Evolutionary conservation across 495 filamentous ascomycete species (phyloP).

Genomic region (Aspergillus diversus): DNA sequence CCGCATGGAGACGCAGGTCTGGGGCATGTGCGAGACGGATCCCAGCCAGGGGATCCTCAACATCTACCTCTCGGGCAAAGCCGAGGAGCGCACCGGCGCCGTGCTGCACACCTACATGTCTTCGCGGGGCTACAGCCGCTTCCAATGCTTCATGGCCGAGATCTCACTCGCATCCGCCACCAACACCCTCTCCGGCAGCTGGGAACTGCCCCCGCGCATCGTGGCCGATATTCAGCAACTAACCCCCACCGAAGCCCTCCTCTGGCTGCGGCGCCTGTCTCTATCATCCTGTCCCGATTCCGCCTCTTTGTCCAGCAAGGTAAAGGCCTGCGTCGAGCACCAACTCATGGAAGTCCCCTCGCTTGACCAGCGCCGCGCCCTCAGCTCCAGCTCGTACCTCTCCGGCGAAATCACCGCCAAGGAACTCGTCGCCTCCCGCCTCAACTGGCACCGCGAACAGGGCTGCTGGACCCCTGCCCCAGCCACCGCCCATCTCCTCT

Average conservation of each 20-base stretch:
- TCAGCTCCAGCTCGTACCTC: slow-evolving; percentile 22
- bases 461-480: slow-evolving; percentile 16
- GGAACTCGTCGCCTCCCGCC: slow-evolving; percentile 20
- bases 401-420: slow-evolving; percentile 15
- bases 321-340: slow-evolving; percentile 23
- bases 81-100: slow-evolving; percentile 17
- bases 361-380: slow-evolving; percentile 12
- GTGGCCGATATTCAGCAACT: slow-evolving; percentile 45
- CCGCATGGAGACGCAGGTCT: slow-evolving; percentile 21
- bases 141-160: slow-evolving; percentile 49
- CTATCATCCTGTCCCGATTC: slow-evolving; percentile 13
- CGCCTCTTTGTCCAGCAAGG: slow-evolving; percentile 13
- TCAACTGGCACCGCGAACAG: slow-evolving; percentile 19
- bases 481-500: slow-evolving; percentile 7
- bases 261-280: slow-evolving; percentile 33
- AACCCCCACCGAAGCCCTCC: slow-evolving; percentile 43
- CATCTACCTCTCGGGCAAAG: slow-evolving; percentile 21
- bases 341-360: slow-evolving; percentile 22
- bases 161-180: slow-evolving; percentile 32
- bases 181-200: slow-evolving; percentile 20
- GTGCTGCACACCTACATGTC: slow-evolving; percentile 48
- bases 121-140: slow-evolving; percentile 37
- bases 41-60: slow-evolving; percentile 10
- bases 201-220: slow-evolving; percentile 36
- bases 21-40: slow-evolving; percentile 22